These are phyloP conservation scores for Austroboletus eburneus DNA, from an alignment of 768 basidiomycete genomes.

Conservation along the genomic window DNA sequence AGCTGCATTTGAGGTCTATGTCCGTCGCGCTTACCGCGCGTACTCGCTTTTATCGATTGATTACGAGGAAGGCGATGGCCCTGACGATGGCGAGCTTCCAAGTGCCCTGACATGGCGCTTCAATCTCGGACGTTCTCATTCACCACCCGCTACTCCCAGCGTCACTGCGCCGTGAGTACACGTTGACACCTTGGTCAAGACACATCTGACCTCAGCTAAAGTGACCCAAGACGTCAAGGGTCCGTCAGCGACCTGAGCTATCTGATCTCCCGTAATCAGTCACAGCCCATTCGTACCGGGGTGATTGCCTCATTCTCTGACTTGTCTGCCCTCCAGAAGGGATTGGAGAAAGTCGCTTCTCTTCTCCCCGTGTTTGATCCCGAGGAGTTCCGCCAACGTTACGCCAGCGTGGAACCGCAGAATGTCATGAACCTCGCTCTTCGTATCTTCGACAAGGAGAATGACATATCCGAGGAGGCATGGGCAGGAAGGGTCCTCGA, in stretches of 20 bases:
- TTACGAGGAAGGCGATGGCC: slow-evolving; percentile 87
- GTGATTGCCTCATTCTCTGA: slow-evolving; percentile 89
- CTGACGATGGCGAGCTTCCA: slow-evolving; percentile 80
- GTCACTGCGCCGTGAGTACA: slow-evolving; percentile 36
- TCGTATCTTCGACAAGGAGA: slow-evolving; percentile 77
- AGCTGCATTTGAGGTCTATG: slow-evolving; percentile 96
- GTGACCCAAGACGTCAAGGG: slow-evolving; percentile 72
- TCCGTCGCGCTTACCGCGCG: slow-evolving; percentile 92
- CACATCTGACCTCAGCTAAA: slow-evolving; percentile 21
- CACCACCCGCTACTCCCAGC: slow-evolving; percentile 79
- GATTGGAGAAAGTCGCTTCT: slow-evolving; percentile 70
- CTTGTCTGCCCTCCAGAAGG: slow-evolving; percentile 58
- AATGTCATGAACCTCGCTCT: slow-evolving; percentile 95
- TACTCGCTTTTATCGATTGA: slow-evolving; percentile 90
- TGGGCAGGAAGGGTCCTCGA: slow-evolving; percentile 71
- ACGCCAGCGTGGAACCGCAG: slow-evolving; percentile 74
- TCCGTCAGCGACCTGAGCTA: slow-evolving; percentile 96
- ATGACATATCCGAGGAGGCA: slow-evolving; percentile 70
- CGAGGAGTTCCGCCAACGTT: slow-evolving; percentile 68
- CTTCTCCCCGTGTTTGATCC: slow-evolving; percentile 72
- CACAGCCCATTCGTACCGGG: slow-evolving; percentile 87
- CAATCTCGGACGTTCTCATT: slow-evolving; percentile 86
- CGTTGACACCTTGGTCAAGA: neutral
- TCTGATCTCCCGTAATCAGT: slow-evolving; percentile 80
- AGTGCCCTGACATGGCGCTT: slow-evolving; percentile 90